Percentiles rank a stretch among this genome's conserved stretches.
Conservation (phyloP, 371 early-diverging fungal genomes). For the Capillidium heterosporum region DNA sequence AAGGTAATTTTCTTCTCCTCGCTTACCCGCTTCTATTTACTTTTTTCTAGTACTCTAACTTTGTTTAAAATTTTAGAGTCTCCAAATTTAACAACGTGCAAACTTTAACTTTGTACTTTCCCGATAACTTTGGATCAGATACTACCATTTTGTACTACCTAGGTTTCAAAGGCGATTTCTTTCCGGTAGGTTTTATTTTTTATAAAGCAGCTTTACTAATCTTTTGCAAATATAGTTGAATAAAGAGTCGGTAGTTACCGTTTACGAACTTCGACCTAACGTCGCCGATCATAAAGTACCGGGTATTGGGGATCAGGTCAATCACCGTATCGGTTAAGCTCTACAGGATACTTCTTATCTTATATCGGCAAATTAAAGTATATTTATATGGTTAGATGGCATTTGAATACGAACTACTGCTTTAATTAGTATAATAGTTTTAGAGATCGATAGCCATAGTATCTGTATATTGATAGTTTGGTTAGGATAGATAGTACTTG, state of each 20-base stretch:
- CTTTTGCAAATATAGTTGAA: constrained; percentile 26
- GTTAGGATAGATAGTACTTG: no score
- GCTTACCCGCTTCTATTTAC: background rate
- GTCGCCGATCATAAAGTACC: constrained; percentile 63
- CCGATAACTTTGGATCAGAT: constrained; percentile 60
- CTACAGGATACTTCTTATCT: no score
- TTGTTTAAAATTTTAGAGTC: constrained; percentile 17
- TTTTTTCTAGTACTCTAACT: background rate
- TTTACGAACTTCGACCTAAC: constrained; percentile 74
- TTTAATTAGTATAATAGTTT: no score
- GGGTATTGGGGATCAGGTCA: constrained; percentile 3
- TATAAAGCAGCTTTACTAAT: background rate
- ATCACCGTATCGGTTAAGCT: constrained; percentile 2
- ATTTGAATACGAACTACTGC: no score
- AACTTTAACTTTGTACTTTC: constrained; percentile 64
- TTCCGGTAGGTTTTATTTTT: constrained; percentile 24
- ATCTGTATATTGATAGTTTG: no score
- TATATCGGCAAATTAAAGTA: no score
- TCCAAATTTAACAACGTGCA: constrained; percentile 74
- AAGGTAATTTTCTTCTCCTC: constrained; percentile 12
- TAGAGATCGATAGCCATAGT: no score
- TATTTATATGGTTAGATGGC: no score
- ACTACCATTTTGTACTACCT: constrained; percentile 50
- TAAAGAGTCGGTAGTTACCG: constrained; percentile 61
- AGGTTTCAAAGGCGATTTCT: constrained; percentile 86